Evolutionary conservation across 2,329 filamentous ascomycete genomes (phyloP), one percentile per base, ranked within the genome.

Genomic region (Venturia effusa): DNA sequence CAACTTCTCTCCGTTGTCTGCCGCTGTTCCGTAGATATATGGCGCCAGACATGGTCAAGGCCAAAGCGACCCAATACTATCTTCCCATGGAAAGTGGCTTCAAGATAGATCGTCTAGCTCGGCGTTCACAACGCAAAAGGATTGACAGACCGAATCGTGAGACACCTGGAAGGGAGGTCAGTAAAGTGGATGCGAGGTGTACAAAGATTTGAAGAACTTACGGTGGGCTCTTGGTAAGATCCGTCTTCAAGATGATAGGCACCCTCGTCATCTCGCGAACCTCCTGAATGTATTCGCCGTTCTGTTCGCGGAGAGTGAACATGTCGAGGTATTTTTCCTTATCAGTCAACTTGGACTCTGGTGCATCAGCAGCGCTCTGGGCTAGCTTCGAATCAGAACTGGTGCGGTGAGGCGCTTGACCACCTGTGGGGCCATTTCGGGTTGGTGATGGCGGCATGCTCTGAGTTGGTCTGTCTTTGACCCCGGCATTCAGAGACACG

Each of bases 181-280:
- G 78, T 71, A 69, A 37, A 1, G 39, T 61, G 62, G 13, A 61
- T 63, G 65, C 45, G 65, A 3, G 4, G 24, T 27, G 30, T 1
- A 34, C 51, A 22, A 15, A 22, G 64, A 43, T 15, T 57, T 66
- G 11, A 67, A 93, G 11, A 67, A 93, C 94, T 87, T 89, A 99
- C 92, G 94, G 94, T 79, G 94, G 94, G 80, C 93, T 97, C 89
- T 99, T 99, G 79, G 83, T 90, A 72, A 99, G 84, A 79, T 99
- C 94, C 68, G 94, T 97, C 87, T 96, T 97, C 72, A 99, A 80
- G 74, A 99, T 96, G 69, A 99, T 89, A n/a, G 94, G 94, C 66
- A 99, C 89, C 69, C 93, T 84, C 54, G 91, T 93, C 92, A 99
- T 97, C 81, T 99, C 94, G 65, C 88, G 92, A 68, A 99, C 92